Evolutionary conservation across 306 rosid species (phyloP), one percentile per base, ranked within the genome.

Genomic region (Geum urbanum): DNA sequence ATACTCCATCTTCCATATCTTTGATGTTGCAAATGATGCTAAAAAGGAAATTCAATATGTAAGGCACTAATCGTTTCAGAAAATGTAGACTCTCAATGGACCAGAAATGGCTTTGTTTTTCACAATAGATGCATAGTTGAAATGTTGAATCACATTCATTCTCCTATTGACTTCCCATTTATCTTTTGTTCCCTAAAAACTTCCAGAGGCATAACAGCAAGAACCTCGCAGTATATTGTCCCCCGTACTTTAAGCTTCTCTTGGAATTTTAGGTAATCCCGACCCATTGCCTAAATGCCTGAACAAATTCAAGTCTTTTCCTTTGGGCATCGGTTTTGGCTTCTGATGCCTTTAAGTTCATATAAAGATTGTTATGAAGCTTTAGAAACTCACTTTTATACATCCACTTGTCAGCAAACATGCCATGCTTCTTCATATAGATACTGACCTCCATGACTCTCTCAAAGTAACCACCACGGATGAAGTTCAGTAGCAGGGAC

Each of bases 381-480:
- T 84, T 94, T 53, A 88, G 73, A 74, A 88, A 94, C 89, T 88
- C 88, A 37, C 66, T 74, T 84, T 70, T 87, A 84, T 86, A 88
- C 89, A 90, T 80, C 84, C 84, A 80, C 76, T 87, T 94, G 76
- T 90, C 95, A 20, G 81, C 48, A 71, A 64, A 88, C 85, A 84
- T 86, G 54, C 78, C 78, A 72, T 54, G 71, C 70, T 81, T 77
- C 80, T 66, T 84, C 97, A 90, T 90, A 65, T 81, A 63, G 37
- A 78, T 82, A 74, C 74, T 67, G 67, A 90, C 86, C 85, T 94
- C 98, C 97, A 87, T 85, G 74, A 83, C 90, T 83, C 96, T 88
- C 86, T 94, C 98, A 77, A 94, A 94, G 78, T 90, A 90, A 78
- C 97, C 97, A 51, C 97, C 97, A 68, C 11, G 84, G 76, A 90